Evolutionary conservation across 2,329 filamentous ascomycete genomes (phyloP).

Genomic region (Fusarium piperis): DNA sequence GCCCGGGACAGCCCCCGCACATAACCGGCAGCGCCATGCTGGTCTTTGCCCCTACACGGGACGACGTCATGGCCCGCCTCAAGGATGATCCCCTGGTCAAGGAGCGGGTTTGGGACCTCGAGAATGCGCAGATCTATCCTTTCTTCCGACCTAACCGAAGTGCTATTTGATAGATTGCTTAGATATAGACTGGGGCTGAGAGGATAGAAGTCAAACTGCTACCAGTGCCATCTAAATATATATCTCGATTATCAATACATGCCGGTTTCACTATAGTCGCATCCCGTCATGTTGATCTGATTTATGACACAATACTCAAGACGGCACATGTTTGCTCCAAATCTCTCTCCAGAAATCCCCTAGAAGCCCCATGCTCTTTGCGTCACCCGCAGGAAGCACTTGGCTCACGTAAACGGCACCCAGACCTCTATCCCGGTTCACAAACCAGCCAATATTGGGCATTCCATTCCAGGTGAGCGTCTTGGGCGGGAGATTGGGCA

Average conservation of each 20-base stretch:
- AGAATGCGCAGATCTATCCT: constrained; percentile 9
- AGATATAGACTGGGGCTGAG: not conserved
- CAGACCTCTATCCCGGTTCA: constrained; percentile 1
- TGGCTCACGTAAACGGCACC: constrained; percentile 14
- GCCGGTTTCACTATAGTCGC: not conserved
- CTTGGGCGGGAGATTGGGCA: constrained; percentile 10
- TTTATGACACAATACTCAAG: too few relatives aligned
- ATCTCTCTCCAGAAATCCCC: constrained; percentile 14
- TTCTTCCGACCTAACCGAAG: constrained; percentile 1
- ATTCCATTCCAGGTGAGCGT: constrained; percentile 17
- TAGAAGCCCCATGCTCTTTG: constrained; percentile 2
- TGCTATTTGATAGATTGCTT: not conserved
- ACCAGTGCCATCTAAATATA: not conserved
- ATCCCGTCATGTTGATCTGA: too few relatives aligned
- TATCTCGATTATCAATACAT: not conserved
- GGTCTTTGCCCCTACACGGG: not conserved
- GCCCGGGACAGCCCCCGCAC: constrained; percentile 1
- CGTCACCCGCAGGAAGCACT: constrained; percentile 7
- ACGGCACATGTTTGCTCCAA: not conserved
- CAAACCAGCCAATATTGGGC: constrained; percentile 18
- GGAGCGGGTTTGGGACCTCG: constrained; percentile 6
- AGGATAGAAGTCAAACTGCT: not conserved
- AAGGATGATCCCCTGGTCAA: constrained; percentile 5
- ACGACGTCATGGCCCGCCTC: constrained; percentile 5
- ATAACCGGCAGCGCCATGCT: constrained; percentile 14